Evolutionary conservation across 2,329 filamentous ascomycete species (phyloP), one percentile per base, ranked within the genome.

Genomic region (Colletotrichum simmondsii): DNA sequence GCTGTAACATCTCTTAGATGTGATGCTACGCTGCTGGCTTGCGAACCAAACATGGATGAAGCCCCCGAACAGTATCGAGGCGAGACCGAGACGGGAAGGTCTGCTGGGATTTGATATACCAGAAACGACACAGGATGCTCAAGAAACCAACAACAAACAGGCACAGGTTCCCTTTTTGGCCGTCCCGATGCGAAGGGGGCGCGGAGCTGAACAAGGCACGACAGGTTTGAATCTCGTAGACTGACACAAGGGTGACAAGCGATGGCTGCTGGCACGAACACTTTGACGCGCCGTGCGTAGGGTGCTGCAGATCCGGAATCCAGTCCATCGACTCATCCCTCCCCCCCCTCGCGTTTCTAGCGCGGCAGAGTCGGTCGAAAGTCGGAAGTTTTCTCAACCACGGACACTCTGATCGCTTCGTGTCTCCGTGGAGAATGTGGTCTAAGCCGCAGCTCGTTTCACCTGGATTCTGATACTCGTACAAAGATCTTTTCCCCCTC

Each of bases 251-350:
- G 37, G 14, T 57, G 59, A 65, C 69, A 68, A 60, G 54, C 53
- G 54, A 72, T 35, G 37, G 49, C 42, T 49, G 19, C 37, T 46
- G n/a, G 30, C 65, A 70, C 60, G 35, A 49, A 52, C 70, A 70
- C 66, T 61, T 72, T 70, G 70, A 70, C 70, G 60, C 54, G 66
- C 70, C 66, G 70, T 72, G 70, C 66, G 54, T 30, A 42, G 28
- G 56, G 61, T 28, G 32, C 56, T 46, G 35, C 12, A 14, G 16
- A 32, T 24, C 70, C 60, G 49, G 57, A 42, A 42, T 42, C 37
- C 37, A 42, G 14, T 42, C 1, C 1, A 11, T 3, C 49, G 32
- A 61, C 54, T 70, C 66, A 65, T 37, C 26, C 30, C 54, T 22
- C 26, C 60, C 46, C 46, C 66, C 42, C 65, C 60, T 57, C 60